Conservation (phyloP, 495 filamentous ascomycete genomes). For the Neurospora sublineolata region DNA sequence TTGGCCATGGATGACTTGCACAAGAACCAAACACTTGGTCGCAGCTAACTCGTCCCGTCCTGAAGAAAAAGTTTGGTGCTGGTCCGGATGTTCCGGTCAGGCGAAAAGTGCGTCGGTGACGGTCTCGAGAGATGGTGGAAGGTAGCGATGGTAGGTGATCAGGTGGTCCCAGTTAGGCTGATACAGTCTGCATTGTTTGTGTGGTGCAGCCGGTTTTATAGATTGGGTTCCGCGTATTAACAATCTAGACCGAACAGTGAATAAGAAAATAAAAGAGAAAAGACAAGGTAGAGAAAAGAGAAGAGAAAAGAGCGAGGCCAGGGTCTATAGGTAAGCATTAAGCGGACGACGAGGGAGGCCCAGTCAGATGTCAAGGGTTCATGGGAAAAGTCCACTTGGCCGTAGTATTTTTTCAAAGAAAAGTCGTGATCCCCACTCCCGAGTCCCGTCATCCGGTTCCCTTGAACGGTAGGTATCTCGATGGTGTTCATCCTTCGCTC, state of each 20-base stretch:
- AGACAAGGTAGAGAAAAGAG: background rate
- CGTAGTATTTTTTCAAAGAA: background rate
- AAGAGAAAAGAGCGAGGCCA: background rate
- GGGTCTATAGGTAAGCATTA: background rate
- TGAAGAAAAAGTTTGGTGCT: background rate
- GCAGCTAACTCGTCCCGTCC: background rate
- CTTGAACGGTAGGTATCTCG: background rate
- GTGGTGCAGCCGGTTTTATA: background rate
- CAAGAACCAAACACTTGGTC: background rate
- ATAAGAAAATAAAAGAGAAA: background rate
- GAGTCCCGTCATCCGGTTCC: background rate
- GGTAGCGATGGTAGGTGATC: background rate
- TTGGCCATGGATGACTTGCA: background rate
- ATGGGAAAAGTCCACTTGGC: background rate
- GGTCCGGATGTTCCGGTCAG: background rate
- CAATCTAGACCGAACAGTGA: background rate
- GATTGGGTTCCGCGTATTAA: background rate
- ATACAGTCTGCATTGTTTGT: background rate
- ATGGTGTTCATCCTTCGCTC: background rate
- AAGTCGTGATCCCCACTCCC: background rate
- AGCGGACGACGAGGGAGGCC: background rate
- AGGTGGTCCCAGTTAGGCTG: background rate
- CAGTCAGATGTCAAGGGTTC: background rate
- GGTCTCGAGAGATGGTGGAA: background rate
- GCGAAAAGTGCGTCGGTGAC: background rate